Base-by-base conservation (phyloP, 129 eudicot species). In the Chrysanthemum lavandulifolium region DNA sequence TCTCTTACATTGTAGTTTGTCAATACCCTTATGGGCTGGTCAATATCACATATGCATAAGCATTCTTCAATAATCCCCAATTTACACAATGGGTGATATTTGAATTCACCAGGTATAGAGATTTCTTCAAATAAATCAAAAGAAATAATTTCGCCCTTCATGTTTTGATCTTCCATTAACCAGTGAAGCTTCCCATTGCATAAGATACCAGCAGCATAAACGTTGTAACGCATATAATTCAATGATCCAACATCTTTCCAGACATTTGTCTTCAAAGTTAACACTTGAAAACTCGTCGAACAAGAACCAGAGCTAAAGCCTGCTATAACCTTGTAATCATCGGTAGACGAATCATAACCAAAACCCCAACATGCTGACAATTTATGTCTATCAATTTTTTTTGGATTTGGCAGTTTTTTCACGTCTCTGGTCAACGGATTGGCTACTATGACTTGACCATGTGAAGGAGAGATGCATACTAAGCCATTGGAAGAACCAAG, bases 41-140 rank as follows among this genome's bases (percentile, higher is more conserved):
- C 21, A 19, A 12, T 10, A 63, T 19, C 5, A 45, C 47, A 65
- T 10, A 40, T 13, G 65, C 69, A 64, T 14, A 64, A 13, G 40
- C 50, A 64, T n/a, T 64, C 25, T 13, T 64, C 48, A n/a, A 36
- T 13, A 43, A 65, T 11, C 50, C 69, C 69, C n/a, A 65, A n/a
- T 6, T 2, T 33, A 0, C 21, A 19, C 10, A 18, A 16, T 4
- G 11, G 13, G 10, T 33, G 0, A 33, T 4, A 33, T 33, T 21
- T 52, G 12, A 13, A 65, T 43, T 61, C 23, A 43, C 45, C 31
- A 19, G 69, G 69, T 16, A 8, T 0, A 2, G 27, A 21, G 16
- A 43, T 65, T 40, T 65, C 54, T 65, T 2, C 11, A 33, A 50
- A 45, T 65, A 65, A 65, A 65, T 47, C 13, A 40, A 65, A 73